These are phyloP conservation scores for Mucor saturninus DNA, from an alignment of 371 early-diverging fungal genomes.

Conservation along the genomic window DNA sequence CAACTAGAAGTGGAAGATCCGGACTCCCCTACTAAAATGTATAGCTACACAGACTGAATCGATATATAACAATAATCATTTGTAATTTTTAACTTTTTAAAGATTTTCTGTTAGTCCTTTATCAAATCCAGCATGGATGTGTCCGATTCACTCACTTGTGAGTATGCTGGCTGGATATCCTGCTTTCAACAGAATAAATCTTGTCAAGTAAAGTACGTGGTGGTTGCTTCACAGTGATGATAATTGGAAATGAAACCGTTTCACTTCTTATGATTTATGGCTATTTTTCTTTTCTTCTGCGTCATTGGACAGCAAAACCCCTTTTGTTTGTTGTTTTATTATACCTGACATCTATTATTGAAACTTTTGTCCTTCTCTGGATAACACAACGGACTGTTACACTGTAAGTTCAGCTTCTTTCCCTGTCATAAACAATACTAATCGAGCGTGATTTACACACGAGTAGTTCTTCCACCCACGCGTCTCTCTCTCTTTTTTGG, in stretches of 20 bases:
- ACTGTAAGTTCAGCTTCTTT: no score
- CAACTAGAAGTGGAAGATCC: no score
- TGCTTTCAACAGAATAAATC: slow-evolving; percentile 39
- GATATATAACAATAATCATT: no score
- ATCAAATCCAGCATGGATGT: slow-evolving; percentile 58
- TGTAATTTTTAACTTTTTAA: no score
- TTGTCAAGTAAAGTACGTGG: slow-evolving; percentile 27
- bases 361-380: no score
- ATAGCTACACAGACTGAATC: no score
- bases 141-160: slow-evolving; percentile 4
- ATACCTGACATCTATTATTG: slow-evolving; percentile 60
- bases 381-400: no score
- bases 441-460: no score
- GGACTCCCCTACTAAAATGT: no score
- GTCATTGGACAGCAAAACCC: slow-evolving; percentile 53
- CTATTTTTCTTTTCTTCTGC: slow-evolving; percentile 68
- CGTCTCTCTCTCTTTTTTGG: no score
- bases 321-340: not conserved
- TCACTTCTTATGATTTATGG: slow-evolving; percentile 67
- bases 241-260: slow-evolving; percentile 73
- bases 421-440: no score
- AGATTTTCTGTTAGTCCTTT: slow-evolving; percentile 41
- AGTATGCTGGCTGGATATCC: slow-evolving; percentile 15
- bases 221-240: slow-evolving; percentile 57
- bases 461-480: no score